Base-by-base conservation (phyloP, 1,284 basidiomycete species). In the Heterobasidion annosum region DNA sequence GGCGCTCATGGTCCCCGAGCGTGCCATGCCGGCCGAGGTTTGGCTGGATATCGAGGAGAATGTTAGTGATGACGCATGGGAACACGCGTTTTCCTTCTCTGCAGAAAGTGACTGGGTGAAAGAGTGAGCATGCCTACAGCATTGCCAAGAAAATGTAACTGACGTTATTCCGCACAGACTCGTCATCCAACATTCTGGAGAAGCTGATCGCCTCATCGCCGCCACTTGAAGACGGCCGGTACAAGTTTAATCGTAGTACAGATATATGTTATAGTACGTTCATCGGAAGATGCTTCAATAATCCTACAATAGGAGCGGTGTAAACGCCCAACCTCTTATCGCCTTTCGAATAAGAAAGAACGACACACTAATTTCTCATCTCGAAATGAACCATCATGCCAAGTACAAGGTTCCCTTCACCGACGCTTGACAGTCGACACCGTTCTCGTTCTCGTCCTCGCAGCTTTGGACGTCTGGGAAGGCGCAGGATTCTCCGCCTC, bases 401-500 rank as follows among this genome's bases (percentile, higher is more conserved):
- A 25, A 25, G 25, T 25, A 25, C 25, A 25, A 25, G 25, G 25
- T 25, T 25, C 25, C 8, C 42, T 43, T 47, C 45, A 47, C 10
- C 45, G 45, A 5, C 48, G 48, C 34, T 49, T 49, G 13, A 35
- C 48, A 15, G 34, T 32, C 12, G 48, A 49, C 19, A 49, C 48
- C 34, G 48, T 49, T 35, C 48, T 49, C 34, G 48, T 49, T 25
- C 48, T 25, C 18, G 48, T 49, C 54, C 49, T 57, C n/a, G 34
- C 46, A 25, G 58, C 51, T 45, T 52, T 51, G 40, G 18, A 44
- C 18, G 40, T 34, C 32, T 35, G 42, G 1, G 53, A 37, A 32
- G 51, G 46, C 19, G 56, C 49, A 45, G 46, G 35, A 18, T 16
- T 51, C 50, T 61, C 59, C 32, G 61, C 63, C 2, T 58, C 55